These are phyloP conservation scores for Dendrobium officinale DNA, from an alignment of 106 monocot species.

Conservation along the genomic window DNA sequence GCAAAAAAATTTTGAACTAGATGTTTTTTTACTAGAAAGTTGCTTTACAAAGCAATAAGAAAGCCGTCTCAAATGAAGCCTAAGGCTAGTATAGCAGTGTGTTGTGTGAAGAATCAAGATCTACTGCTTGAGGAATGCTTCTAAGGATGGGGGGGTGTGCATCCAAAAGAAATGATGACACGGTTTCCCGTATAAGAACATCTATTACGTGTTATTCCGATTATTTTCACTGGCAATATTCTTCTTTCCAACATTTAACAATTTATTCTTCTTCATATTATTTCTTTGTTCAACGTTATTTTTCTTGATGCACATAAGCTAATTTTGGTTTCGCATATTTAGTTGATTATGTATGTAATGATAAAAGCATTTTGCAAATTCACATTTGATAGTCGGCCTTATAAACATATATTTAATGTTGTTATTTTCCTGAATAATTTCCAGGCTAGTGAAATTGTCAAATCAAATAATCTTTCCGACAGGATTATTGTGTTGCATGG, in stretches of 20 bases:
- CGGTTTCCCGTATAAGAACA: background rate
- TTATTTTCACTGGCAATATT: background rate
- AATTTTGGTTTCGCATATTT: background rate
- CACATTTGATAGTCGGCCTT: background rate
- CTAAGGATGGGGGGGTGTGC: background rate
- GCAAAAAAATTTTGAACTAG: too few species aligned
- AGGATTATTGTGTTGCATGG: constrained; percentile 85
- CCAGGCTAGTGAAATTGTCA: constrained; percentile 90
- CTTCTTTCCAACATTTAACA: background rate
- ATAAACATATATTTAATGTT: background rate
- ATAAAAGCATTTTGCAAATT: background rate
- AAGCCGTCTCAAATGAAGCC: too few species aligned
- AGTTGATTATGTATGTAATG: background rate
- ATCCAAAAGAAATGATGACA: background rate
- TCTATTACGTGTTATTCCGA: background rate
- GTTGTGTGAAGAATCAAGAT: background rate
- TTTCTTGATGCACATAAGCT: background rate
- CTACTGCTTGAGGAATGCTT: background rate
- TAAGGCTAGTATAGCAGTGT: background rate
- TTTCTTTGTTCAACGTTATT: background rate
- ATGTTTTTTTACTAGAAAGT: too few species aligned
- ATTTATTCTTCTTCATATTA: background rate
- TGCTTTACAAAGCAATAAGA: too few species aligned
- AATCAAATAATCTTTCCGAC: constrained; percentile 83
- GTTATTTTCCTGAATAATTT: background rate